Conservation (phyloP, 1,284 basidiomycete genomes). For the Gymnopus androsaceus region DNA sequence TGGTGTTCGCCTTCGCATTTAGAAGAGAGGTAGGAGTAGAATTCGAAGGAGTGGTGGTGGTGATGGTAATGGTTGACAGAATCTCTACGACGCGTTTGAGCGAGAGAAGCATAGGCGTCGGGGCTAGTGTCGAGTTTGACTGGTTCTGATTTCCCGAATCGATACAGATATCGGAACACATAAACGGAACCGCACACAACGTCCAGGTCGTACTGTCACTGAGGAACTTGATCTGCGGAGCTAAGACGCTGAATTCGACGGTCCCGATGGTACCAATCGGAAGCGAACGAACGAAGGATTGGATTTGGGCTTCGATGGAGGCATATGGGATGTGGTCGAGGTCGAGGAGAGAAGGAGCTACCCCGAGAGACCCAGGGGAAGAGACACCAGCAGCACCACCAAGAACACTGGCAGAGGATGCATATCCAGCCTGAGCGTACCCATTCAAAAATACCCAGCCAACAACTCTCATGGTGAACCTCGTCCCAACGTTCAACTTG, state of each 20-base stretch:
- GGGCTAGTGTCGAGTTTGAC: neutral
- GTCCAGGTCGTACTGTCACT: neutral
- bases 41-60: too few species aligned
- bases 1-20: too few species aligned
- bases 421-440: neutral
- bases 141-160: neutral
- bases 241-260: neutral
- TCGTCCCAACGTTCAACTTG: neutral
- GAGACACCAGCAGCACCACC: neutral
- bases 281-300: neutral
- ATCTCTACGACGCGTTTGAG: neutral
- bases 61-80: too few species aligned
- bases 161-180: neutral
- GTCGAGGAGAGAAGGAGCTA: neutral
- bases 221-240: slow-evolving; percentile 1
- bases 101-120: neutral
- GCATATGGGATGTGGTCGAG: neutral
- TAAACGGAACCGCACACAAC: slow-evolving; percentile 4
- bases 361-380: neutral
- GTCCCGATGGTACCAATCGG: neutral
- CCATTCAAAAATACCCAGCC: neutral
- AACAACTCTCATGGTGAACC: neutral
- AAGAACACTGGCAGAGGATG: neutral
- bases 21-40: too few species aligned
- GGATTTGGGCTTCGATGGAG: neutral